Percentiles rank a stretch among this genome's conserved stretches.
Conservation (phyloP, 192 early-diverging fungal genomes). For the Funneliformis geosporum region DNA sequence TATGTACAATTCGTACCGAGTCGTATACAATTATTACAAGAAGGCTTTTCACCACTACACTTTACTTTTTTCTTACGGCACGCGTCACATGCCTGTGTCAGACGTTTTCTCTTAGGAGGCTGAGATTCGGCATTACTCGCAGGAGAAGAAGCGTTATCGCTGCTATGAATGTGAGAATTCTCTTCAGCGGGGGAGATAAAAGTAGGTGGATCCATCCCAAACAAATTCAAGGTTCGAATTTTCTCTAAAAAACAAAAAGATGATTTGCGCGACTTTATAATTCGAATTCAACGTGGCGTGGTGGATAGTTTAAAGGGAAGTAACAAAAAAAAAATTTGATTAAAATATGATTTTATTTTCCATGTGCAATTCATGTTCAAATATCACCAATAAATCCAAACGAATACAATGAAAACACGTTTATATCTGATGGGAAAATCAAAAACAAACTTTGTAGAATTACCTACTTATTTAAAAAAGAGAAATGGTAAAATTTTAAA, state of each 20-base stretch:
- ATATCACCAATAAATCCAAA: too few species aligned
- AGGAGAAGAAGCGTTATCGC: neutral
- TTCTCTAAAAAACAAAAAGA: neutral
- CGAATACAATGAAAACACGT: too few species aligned
- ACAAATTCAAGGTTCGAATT: neutral
- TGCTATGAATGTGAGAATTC: neutral
- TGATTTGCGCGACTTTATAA: neutral
- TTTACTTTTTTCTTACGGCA: conserved; percentile 74
- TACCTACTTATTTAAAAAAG: too few species aligned
- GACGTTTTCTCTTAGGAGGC: conserved; percentile 57
- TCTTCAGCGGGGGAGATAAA: neutral
- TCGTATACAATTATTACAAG: conserved; percentile 79
- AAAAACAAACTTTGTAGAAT: too few species aligned
- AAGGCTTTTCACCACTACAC: conserved; percentile 69
- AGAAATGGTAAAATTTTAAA: too few species aligned
- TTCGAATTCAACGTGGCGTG: too few species aligned
- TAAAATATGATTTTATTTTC: too few species aligned
- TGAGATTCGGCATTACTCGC: neutral
- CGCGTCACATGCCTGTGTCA: conserved; percentile 72
- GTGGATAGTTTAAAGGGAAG: too few species aligned
- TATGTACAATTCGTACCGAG: conserved; percentile 72
- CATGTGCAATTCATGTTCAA: too few species aligned
- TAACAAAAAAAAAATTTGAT: too few species aligned
- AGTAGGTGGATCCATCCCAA: neutral
- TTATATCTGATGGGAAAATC: too few species aligned